Evolutionary conservation across 306 rosid genomes (phyloP).

Genomic region (Medicago truncatula): MtrunA17r5.0-ANR NC_053044.1:48424001-48424500

Average conservation of each 20-base stretch:
- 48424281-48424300: not conserved
- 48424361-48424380: not conserved
- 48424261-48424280: conserved; percentile 19
- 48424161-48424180: conserved; percentile 95
- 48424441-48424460: not conserved
- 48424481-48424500: conserved; percentile 5
- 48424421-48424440: not conserved
- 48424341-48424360: too few species aligned
- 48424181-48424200: conserved; percentile 99
- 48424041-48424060: not conserved
- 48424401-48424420: not conserved
- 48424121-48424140: conserved; percentile 2
- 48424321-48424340: too few species aligned
- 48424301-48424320: too few species aligned
- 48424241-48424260: not conserved
- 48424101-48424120: not conserved
- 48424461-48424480: not conserved
- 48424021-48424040: not conserved
- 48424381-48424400: not conserved
- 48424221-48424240: not conserved
- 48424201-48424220: conserved; percentile 35
- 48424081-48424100: conserved; percentile 21
- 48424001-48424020: not conserved
- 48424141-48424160: conserved; percentile 91
- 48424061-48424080: not conserved